Percentiles rank a stretch among this genome's conserved stretches.
phyloP scores from a whole-genome alignment of 2,329 filamentous ascomycete species.

The Colletotrichum lini region DNA sequence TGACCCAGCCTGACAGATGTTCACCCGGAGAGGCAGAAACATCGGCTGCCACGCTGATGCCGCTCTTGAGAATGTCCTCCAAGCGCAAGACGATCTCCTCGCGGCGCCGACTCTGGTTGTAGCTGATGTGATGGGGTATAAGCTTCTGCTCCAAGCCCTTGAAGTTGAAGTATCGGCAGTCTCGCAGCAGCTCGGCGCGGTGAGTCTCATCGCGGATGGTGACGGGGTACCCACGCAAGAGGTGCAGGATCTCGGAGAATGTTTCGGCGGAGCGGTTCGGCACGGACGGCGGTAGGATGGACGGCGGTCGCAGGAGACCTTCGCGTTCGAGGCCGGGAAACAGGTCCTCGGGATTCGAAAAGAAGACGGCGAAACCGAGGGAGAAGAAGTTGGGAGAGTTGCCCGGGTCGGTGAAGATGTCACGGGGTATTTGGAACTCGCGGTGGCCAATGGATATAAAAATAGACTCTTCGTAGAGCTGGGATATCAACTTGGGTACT shows the following conservation, averaged over 20 bases:
- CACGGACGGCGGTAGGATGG: conserved; percentile 86
- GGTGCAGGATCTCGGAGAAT: conserved; percentile 85
- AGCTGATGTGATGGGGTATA: conserved; percentile 81
- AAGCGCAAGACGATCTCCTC: conserved; percentile 85
- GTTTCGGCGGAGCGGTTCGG: conserved; percentile 86
- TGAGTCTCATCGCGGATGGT: conserved; percentile 83
- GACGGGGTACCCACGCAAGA: conserved; percentile 87
- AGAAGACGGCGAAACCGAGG: conserved; percentile 90
- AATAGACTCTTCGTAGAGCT: conserved; percentile 91
- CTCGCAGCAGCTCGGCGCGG: conserved; percentile 81
- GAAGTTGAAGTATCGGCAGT: conserved; percentile 94
- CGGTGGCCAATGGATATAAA: conserved; percentile 91
- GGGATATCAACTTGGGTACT: conserved; percentile 91
- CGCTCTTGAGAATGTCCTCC: conserved; percentile 90
- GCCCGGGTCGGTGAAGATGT: conserved; percentile 86
- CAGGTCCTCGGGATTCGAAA: conserved; percentile 82
- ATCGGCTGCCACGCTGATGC: conserved; percentile 76
- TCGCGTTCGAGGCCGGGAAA: conserved; percentile 89
- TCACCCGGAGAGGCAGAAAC: conserved; percentile 47
- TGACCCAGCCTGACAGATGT: conserved; percentile 69
- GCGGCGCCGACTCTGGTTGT: conserved; percentile 77
- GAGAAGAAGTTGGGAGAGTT: conserved; percentile 98
- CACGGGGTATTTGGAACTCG: conserved; percentile 91
- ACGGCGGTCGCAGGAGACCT: conserved; percentile 86
- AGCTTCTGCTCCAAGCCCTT: conserved; percentile 91